A percentile compares a stretch with the other conserved stretches of the same genome.
Evolutionary conservation across 1,284 basidiomycete genomes (phyloP).

Genomic region (Moesziomyces sp.): DNA sequence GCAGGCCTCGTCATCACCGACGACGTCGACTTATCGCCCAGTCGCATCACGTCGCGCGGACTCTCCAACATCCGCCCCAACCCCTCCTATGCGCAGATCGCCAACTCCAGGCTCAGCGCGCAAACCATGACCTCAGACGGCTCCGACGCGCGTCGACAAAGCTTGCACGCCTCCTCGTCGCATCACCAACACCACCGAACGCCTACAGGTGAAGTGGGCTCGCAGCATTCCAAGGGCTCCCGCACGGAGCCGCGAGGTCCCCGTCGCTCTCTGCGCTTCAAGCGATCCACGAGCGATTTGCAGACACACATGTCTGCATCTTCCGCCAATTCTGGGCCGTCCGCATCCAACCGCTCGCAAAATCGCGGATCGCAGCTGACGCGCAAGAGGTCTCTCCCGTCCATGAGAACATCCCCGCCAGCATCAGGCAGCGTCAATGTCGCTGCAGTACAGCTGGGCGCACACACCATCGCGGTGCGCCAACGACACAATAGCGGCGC

Average conservation of each 20-base stretch:
- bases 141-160: conserved; percentile 10
- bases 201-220: background rate
- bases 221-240: background rate
- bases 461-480: conserved; percentile 12
- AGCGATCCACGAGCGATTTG: conserved; percentile 43
- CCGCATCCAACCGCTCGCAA: conserved; percentile 9
- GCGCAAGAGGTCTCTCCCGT: conserved; percentile 35
- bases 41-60: conserved; percentile 38
- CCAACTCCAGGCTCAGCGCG: conserved; percentile 1
- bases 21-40: conserved; percentile 56
- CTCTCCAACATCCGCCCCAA: conserved; percentile 10
- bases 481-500: conserved; percentile 37
- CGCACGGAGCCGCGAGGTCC: conserved; percentile 22
- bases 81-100: background rate
- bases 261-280: conserved; percentile 36
- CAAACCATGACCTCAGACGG: background rate
- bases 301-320: conserved; percentile 11
- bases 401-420: conserved; percentile 27
- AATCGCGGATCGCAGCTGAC: conserved; percentile 26
- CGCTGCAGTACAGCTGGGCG: background rate
- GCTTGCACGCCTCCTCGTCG: conserved; percentile 19
- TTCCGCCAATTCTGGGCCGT: background rate
- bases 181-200: conserved; percentile 6
- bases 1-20: conserved; percentile 58
- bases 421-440: conserved; percentile 5